phyloP scores from a whole-genome alignment of 768 basidiomycete genomes.

The Macrolepiota dolichaula region DNA sequence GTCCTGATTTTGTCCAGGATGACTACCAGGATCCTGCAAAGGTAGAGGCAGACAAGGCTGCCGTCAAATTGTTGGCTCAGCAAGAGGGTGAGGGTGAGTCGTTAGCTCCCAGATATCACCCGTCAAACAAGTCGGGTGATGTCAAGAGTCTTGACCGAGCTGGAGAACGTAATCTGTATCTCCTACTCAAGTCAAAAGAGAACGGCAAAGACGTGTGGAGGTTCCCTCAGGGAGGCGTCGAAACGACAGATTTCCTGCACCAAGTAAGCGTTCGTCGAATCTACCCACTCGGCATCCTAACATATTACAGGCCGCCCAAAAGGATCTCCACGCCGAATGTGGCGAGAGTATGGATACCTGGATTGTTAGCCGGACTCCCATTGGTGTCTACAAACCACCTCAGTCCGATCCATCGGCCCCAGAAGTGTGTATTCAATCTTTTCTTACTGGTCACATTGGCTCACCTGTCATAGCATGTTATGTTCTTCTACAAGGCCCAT shows the following conservation, averaged over 20 bases:
- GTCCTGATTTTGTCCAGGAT: slow-evolving; percentile 49
- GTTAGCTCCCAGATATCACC: slow-evolving; percentile 56
- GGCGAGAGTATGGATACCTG: slow-evolving; percentile 89
- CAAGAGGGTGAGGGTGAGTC: slow-evolving; percentile 63
- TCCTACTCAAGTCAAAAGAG: slow-evolving; percentile 60
- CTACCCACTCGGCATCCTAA: neutral
- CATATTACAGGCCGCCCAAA: slow-evolving; percentile 61
- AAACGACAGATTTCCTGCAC: slow-evolving; percentile 70
- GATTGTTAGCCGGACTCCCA: slow-evolving; percentile 88
- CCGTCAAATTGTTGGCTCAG: slow-evolving; percentile 51
- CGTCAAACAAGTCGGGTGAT: slow-evolving; percentile 59
- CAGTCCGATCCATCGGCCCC: slow-evolving; percentile 24
- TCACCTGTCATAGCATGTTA: slow-evolving; percentile 45
- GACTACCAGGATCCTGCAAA: slow-evolving; percentile 43
- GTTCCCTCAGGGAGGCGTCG: slow-evolving; percentile 70
- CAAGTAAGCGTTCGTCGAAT: slow-evolving; percentile 44
- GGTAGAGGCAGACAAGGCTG: slow-evolving; percentile 52
- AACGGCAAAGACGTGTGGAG: slow-evolving; percentile 64
- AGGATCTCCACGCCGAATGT: slow-evolving; percentile 67
- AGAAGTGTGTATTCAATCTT: slow-evolving; percentile 29
- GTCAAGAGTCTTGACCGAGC: slow-evolving; percentile 75
- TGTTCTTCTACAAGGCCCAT: slow-evolving; percentile 94
- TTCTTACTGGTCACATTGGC: neutral
- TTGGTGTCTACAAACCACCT: slow-evolving; percentile 69
- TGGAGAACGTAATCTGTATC: slow-evolving; percentile 84